Conservation (phyloP, 805 yeast species). For the Kockiozyma suomiensis region DNA sequence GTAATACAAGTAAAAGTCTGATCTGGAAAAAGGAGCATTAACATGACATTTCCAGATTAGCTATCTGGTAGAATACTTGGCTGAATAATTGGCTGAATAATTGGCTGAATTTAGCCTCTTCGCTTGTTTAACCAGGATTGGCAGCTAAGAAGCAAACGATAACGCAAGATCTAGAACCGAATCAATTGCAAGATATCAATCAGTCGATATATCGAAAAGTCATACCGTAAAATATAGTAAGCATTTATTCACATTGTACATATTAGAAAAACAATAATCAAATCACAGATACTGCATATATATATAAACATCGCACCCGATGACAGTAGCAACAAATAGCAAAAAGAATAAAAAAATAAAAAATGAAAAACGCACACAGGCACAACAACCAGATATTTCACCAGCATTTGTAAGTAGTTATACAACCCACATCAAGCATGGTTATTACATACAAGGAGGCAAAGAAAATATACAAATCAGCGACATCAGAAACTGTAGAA, state of each 20-base stretch:
- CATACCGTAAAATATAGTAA: too few species aligned
- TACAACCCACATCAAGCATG: background rate
- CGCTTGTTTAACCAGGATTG: too few species aligned
- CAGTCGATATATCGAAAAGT: too few species aligned
- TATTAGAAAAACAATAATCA: background rate
- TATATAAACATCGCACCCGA: background rate
- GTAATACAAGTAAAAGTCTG: too few species aligned
- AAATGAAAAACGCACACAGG: background rate
- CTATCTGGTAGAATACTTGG: too few species aligned
- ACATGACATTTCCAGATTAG: too few species aligned
- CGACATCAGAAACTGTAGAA: background rate
- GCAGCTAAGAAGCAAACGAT: too few species aligned
- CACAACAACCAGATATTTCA: background rate
- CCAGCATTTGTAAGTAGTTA: background rate
- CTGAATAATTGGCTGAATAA: too few species aligned
- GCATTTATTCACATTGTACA: background rate
- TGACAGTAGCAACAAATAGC: background rate
- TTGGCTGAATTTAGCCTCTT: too few species aligned
- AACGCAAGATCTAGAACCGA: too few species aligned
- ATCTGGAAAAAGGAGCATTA: too few species aligned
- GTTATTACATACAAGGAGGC: background rate
- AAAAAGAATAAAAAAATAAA: background rate
- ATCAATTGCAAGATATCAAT: too few species aligned
- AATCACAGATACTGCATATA: background rate
- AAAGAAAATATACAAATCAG: slow-evolving; percentile 7